Conservation (phyloP, 2,329 filamentous ascomycete species). For the Sarocladiaceae sp. region DNA sequence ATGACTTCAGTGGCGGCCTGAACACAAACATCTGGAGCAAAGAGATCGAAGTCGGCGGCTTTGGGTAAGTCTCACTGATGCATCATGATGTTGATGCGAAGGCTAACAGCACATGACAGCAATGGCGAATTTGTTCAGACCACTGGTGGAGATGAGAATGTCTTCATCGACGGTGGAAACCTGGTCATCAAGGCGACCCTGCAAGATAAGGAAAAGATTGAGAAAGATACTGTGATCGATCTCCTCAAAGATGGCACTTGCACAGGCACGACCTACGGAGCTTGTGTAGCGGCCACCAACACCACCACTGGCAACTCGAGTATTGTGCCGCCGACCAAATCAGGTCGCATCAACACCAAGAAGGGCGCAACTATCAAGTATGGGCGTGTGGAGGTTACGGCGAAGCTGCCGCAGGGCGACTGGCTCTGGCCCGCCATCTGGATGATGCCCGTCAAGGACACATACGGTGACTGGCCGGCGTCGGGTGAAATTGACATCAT, state of each 20-base stretch:
- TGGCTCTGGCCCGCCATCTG: constrained; percentile 93
- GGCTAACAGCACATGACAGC: constrained; percentile 29
- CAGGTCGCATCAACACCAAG: constrained; percentile 71
- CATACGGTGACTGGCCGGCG: constrained; percentile 70
- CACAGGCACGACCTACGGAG: constrained; percentile 49
- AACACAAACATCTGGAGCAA: constrained; percentile 62
- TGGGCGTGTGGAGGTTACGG: constrained; percentile 73
- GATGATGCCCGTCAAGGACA: constrained; percentile 71
- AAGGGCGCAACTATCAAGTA: constrained; percentile 67
- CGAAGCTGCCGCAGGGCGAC: constrained; percentile 69
- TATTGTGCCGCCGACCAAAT: constrained; percentile 71
- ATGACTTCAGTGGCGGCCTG: constrained; percentile 56
- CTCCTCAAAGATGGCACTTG: constrained; percentile 61
- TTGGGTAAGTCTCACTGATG: constrained; percentile 50
- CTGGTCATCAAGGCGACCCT: constrained; percentile 73
- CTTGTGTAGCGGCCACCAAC: constrained; percentile 68
- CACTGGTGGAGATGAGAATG: constrained; percentile 65
- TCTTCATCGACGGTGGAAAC: constrained; percentile 62
- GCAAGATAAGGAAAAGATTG: constrained; percentile 60
- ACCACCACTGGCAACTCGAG: constrained; percentile 62
- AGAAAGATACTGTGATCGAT: constrained; percentile 61
- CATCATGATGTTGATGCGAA: background rate
- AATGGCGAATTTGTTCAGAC: constrained; percentile 80
- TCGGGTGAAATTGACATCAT: constrained; percentile 82
- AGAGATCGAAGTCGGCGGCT: constrained; percentile 69